A percentile compares a stretch with the other conserved stretches of the same genome.
These are phyloP conservation scores for Saccharum hybrid DNA, from an alignment of 202 grass and related monocot species.

Conservation along the genomic window DNA sequence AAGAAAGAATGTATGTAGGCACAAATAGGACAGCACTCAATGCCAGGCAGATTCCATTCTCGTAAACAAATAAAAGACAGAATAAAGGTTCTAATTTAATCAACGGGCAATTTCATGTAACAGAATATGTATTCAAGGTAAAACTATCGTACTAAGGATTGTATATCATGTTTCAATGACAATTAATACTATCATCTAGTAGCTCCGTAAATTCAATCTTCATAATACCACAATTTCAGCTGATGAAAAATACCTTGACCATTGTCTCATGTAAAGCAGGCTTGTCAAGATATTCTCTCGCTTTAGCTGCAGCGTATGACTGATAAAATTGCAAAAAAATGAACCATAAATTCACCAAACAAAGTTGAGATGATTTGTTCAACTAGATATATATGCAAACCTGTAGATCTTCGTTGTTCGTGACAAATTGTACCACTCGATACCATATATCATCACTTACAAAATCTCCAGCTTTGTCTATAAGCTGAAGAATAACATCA, in stretches of 20 bases:
- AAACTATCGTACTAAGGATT: constrained; percentile 19
- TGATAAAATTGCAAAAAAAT: constrained; percentile 54
- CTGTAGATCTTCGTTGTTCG: constrained; percentile 99
- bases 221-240: constrained; percentile 31
- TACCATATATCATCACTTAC: constrained; percentile 99
- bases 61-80: constrained; percentile 32
- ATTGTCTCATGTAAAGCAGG: constrained; percentile 99
- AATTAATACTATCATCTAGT: constrained; percentile 24
- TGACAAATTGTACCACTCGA: constrained; percentile 99
- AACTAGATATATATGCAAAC: constrained; percentile 55
- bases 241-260: constrained; percentile 86
- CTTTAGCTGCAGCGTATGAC: constrained; percentile 95
- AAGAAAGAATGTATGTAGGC: constrained; percentile 11
- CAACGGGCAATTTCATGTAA: constrained; percentile 6
- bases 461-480: constrained; percentile 99
- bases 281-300: constrained; percentile 97
- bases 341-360: constrained; percentile 40
- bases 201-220: background rate
- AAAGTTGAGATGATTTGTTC: constrained; percentile 19
- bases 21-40: constrained; percentile 10
- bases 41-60: constrained; percentile 31
- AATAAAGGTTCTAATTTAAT: constrained; percentile 35
- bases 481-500: constrained; percentile 99
- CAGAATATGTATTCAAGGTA: constrained; percentile 20
- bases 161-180: constrained; percentile 16